A percentile compares a stretch with the other conserved stretches of the same genome.
phyloP scores from a whole-genome alignment of 805 yeast genomes.

The Wickerhamiella brachini region DNA sequence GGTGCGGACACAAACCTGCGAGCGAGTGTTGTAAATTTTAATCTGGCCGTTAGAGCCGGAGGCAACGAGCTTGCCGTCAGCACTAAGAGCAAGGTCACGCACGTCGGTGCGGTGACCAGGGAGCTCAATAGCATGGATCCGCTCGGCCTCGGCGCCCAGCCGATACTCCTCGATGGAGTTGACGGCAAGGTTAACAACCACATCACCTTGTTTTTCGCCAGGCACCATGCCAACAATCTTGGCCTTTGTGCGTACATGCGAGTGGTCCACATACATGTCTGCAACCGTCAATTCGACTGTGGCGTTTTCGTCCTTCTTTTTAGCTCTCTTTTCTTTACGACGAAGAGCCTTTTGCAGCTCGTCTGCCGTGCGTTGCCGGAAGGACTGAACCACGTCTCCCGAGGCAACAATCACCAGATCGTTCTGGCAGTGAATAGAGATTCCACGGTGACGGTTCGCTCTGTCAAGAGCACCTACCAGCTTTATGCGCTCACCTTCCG shows the following conservation, averaged over 20 bases:
- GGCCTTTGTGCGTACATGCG: conserved; percentile 39
- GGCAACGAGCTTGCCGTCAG: conserved; percentile 66
- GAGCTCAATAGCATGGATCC: conserved; percentile 45
- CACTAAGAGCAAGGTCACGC: conserved; percentile 67
- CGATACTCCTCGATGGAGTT: conserved; percentile 63
- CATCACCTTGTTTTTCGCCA: conserved; percentile 35
- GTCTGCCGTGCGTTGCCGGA: conserved; percentile 57
- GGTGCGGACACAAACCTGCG: conserved; percentile 66
- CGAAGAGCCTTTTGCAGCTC: conserved; percentile 68
- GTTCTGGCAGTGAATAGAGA: conserved; percentile 4
- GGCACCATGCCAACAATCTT: conserved; percentile 22
- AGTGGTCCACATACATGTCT: conserved; percentile 48
- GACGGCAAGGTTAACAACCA: conserved; percentile 52
- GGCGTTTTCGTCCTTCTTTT: conserved; percentile 36
- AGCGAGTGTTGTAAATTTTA: conserved; percentile 75
- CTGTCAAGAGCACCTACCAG: conserved; percentile 60
- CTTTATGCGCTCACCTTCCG: conserved; percentile 38
- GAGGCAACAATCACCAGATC: conserved; percentile 34
- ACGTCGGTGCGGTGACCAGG: conserved; percentile 87
- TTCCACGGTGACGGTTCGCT: conserved; percentile 26
- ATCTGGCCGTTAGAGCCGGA: conserved; percentile 84
- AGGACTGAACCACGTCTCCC: conserved; percentile 68
- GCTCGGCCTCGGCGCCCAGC: conserved; percentile 23
- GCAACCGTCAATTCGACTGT: conserved; percentile 12
- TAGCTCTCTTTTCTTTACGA: conserved; percentile 63